These are phyloP conservation scores for Pneumocystis carinii DNA, from an alignment of 1,139 yeast species.

Conservation along the genomic window DNA sequence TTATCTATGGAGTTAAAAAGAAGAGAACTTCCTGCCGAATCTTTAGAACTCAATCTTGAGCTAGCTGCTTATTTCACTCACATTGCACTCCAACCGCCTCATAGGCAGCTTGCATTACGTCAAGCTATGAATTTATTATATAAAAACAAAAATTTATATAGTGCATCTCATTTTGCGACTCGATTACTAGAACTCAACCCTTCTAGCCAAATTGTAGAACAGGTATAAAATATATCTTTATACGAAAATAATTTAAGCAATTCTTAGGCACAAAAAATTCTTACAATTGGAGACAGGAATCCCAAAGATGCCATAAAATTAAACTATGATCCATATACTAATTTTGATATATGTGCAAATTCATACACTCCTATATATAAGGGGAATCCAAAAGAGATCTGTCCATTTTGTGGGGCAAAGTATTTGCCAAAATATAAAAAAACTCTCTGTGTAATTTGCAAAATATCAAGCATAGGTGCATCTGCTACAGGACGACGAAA, in stretches of 20 bases:
- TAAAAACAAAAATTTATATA: constrained; percentile 71
- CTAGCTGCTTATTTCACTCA: constrained; percentile 90
- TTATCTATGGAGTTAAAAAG: constrained; percentile 79
- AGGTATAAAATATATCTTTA: neutral
- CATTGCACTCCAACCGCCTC: constrained; percentile 67
- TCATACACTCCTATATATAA: constrained; percentile 79
- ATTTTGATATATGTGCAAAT: constrained; percentile 77
- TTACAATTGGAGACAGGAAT: constrained; percentile 60
- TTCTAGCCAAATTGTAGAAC: constrained; percentile 72
- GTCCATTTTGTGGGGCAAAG: constrained; percentile 84
- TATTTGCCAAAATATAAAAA: constrained; percentile 71
- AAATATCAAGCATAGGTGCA: constrained; percentile 72
- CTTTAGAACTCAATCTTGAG: constrained; percentile 75
- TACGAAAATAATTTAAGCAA: neutral
- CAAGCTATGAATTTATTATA: constrained; percentile 91
- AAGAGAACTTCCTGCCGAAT: constrained; percentile 48
- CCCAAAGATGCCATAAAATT: constrained; percentile 79
- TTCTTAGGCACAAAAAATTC: constrained; percentile 52
- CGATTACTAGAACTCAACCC: constrained; percentile 57
- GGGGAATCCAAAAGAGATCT: constrained; percentile 53
- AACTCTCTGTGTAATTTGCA: constrained; percentile 57
- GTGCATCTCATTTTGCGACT: constrained; percentile 80
- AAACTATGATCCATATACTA: constrained; percentile 84
- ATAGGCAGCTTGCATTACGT: constrained; percentile 73
- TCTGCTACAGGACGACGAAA: constrained; percentile 60